Evolutionary conservation across 2,329 filamentous ascomycete genomes (phyloP), one percentile per base, ranked within the genome.

Genomic region (Aureobasidium sp.): DNA sequence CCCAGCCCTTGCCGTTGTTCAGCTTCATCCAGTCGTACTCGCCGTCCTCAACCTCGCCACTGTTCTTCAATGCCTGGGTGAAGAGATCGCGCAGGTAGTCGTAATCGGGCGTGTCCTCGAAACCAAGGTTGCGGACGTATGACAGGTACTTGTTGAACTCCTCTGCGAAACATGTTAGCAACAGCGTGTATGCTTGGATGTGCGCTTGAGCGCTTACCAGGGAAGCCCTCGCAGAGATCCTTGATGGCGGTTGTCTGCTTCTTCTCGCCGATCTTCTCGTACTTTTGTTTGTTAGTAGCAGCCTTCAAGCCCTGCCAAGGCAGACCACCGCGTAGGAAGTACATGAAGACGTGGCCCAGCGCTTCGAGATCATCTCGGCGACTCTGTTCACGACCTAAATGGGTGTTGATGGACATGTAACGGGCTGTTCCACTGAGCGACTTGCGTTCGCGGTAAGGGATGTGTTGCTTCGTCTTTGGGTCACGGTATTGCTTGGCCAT

Each of bases 21-120:
- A 96, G 82, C 82, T 96, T 97, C 91, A 97, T 96, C 94, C 94
- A 99, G 79, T 99, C 94, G 76, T 97, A 99, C 75, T 97, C 93
- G 71, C 94, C 94, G 76, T 99, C 94, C 74, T 97, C 94, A 9
- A 97, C 87, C 70, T 96, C 92, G 61, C 92, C 92, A 1, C 89
- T 89, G 74, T 91, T 93, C 83, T 97, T 96, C 66, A 97, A 83
- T 22, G 93, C 91, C 76, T 96, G 90, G 1, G 93, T 97, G 79
- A 99, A 96, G 62, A 99, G 85, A 72, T 97, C 93, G 53, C 94
- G 89, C 63, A 97, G 84, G 77, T 97, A 96, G 75, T 97, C 94
- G 78, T 99, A 99, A 77, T 99, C 94, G 31, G 94, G 94, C 0
- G 91, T 96, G 72, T 99, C 94, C 77, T 99, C 94, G 73, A 99